phyloP scores from a whole-genome alignment of 2,329 filamentous ascomycete genomes.

The Colletotrichum cereale region DNA sequence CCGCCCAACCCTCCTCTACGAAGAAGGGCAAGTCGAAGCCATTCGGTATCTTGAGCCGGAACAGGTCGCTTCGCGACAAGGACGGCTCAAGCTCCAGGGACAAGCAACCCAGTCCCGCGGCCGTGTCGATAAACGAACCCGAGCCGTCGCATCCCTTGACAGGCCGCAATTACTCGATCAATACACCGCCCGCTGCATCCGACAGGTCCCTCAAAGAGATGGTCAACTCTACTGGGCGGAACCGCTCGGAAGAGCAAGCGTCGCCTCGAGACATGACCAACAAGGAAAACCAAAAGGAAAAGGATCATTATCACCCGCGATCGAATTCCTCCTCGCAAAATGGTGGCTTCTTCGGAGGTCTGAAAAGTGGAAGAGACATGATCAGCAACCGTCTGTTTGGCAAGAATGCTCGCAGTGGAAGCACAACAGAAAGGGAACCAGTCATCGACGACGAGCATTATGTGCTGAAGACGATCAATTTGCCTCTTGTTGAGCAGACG shows the following conservation, averaged over 20 bases:
- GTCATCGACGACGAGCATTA: slow-evolving; percentile 86
- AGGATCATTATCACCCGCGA: slow-evolving; percentile 54
- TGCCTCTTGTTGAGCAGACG: slow-evolving; percentile 88
- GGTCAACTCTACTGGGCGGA: slow-evolving; percentile 74
- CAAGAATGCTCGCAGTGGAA: slow-evolving; percentile 80
- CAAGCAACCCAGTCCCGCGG: slow-evolving; percentile 44
- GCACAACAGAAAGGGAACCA: slow-evolving; percentile 73
- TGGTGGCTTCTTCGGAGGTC: slow-evolving; percentile 77
- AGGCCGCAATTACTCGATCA: slow-evolving; percentile 58
- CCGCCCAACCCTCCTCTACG: slow-evolving; percentile 45
- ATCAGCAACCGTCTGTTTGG: slow-evolving; percentile 87
- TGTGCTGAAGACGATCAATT: slow-evolving; percentile 84
- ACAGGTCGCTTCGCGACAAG: slow-evolving; percentile 63
- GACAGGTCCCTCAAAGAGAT: slow-evolving; percentile 78
- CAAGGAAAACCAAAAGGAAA: slow-evolving; percentile 50
- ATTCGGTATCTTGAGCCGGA: slow-evolving; percentile 65
- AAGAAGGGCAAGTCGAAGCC: slow-evolving; percentile 68
- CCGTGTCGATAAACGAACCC: slow-evolving; percentile 50
- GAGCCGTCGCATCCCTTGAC: slow-evolving; percentile 52
- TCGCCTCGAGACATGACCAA: slow-evolving; percentile 58
- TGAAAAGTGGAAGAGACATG: slow-evolving; percentile 82
- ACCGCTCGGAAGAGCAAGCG: slow-evolving; percentile 79
- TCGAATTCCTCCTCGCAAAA: slow-evolving; percentile 68
- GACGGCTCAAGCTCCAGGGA: slow-evolving; percentile 53
- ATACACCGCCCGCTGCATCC: slow-evolving; percentile 72